Conservation (phyloP, 306 rosid genomes). For the Casuarina equisetifolia region DNA sequence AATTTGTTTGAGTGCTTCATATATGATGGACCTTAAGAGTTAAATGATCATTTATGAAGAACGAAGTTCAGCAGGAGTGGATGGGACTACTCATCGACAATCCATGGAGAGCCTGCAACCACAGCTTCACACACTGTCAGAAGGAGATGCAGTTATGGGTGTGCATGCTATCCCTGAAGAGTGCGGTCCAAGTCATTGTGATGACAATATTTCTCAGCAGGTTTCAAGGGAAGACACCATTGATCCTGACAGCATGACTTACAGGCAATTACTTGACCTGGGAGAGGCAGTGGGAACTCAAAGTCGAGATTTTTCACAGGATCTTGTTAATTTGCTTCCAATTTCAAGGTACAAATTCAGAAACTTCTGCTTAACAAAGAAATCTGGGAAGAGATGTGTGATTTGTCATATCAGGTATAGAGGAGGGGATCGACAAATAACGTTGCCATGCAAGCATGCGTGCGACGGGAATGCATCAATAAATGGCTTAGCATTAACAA, state of each 20-base stretch:
- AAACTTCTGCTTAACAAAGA: conserved; percentile 72
- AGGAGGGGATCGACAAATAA: conserved; percentile 80
- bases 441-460: conserved; percentile 81
- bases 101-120: conserved; percentile 53
- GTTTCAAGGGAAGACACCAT: conserved; percentile 71
- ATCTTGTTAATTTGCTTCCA: conserved; percentile 77
- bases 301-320: conserved; percentile 78
- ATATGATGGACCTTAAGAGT: conserved; percentile 66
- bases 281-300: conserved; percentile 90
- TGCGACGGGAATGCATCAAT: conserved; percentile 82
- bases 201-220: conserved; percentile 62
- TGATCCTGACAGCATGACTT: conserved; percentile 91
- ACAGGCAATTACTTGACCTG: conserved; percentile 84
- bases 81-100: conserved; percentile 66
- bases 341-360: conserved; percentile 64
- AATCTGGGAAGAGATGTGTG: conserved; percentile 76
- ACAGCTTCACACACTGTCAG: conserved; percentile 53
- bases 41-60: conserved; percentile 65
- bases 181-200: conserved; percentile 53
- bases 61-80: conserved; percentile 61
- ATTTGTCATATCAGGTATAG: conserved; percentile 87
- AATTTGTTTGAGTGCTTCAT: conserved; percentile 63
- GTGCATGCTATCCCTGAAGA: conserved; percentile 73
- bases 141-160: conserved; percentile 50
- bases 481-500: conserved; percentile 95